phyloP scores from a whole-genome alignment of 129 eudicot species.

The Chrysanthemum lavandulifolium region DNA sequence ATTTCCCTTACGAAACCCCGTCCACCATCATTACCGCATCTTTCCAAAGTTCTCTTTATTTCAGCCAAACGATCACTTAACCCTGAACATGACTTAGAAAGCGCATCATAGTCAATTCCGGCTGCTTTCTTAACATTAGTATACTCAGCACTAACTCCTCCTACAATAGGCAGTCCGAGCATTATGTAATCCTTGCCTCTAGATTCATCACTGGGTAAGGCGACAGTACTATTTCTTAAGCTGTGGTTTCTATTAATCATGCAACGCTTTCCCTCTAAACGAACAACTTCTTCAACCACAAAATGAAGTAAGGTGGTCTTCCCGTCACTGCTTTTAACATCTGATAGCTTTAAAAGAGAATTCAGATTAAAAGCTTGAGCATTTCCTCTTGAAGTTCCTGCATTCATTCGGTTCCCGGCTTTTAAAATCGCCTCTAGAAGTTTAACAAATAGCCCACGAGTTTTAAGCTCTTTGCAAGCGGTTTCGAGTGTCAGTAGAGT shows the following conservation, averaged over 20 bases:
- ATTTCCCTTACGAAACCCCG: conserved; percentile 62
- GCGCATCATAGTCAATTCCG: conserved; percentile 49
- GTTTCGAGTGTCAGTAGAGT: conserved; percentile 60
- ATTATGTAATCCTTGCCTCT: conserved; percentile 51
- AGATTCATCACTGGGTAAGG: conserved; percentile 31
- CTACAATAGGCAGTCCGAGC: conserved; percentile 85
- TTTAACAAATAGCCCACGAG: conserved; percentile 76
- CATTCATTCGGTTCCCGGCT: conserved; percentile 91
- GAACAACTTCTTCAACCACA: conserved; percentile 90
- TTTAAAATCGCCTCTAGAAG: conserved; percentile 88
- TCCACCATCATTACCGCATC: conserved; percentile 50
- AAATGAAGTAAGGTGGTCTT: conserved; percentile 90
- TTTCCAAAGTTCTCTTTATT: conserved; percentile 40
- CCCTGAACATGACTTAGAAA: conserved; percentile 38
- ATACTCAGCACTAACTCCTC: conserved; percentile 82
- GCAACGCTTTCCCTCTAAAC: conserved; percentile 89
- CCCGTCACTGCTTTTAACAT: conserved; percentile 91
- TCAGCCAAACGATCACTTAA: conserved; percentile 44
- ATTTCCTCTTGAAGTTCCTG: conserved; percentile 95
- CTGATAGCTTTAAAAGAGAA: conserved; percentile 77
- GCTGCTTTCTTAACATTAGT: conserved; percentile 86
- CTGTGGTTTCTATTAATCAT: conserved; percentile 60
- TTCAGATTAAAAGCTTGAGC: conserved; percentile 89
- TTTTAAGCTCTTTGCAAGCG: conserved; percentile 76
- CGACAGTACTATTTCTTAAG: conserved; percentile 30